Evolutionary conservation across 176 grass and related monocot genomes (phyloP).

Genomic region (Carex pumila): DNA sequence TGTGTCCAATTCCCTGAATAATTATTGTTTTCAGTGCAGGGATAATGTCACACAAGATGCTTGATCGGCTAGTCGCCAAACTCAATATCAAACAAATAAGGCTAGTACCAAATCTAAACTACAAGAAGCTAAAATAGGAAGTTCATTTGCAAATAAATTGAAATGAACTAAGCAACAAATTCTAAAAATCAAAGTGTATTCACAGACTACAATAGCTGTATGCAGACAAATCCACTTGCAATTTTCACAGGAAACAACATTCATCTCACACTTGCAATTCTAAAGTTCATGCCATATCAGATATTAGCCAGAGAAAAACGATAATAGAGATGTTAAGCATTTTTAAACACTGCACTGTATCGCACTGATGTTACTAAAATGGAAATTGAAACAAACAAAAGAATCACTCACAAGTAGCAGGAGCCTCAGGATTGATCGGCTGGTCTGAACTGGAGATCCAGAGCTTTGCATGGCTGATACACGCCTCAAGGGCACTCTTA

Average conservation of each 20-base stretch:
- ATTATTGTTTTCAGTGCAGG: background rate
- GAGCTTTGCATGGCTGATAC: slow-evolving; percentile 48
- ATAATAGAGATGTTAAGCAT: background rate
- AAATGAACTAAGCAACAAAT: background rate
- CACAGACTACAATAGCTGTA: background rate
- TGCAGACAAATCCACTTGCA: background rate
- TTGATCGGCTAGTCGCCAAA: background rate
- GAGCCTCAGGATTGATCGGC: slow-evolving; percentile 43
- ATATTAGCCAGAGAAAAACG: background rate
- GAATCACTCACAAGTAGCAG: slow-evolving; percentile 55
- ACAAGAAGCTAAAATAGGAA: background rate
- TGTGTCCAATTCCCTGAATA: background rate
- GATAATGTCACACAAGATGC: background rate
- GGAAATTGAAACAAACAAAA: background rate
- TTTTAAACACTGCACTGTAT: background rate
- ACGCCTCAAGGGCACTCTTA: slow-evolving; percentile 60
- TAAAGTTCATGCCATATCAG: background rate
- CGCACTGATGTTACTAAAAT: background rate
- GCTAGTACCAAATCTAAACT: background rate
- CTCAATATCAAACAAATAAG: background rate
- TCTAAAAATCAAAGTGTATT: background rate
- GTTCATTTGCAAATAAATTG: background rate
- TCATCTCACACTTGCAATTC: background rate
- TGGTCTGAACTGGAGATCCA: slow-evolving; percentile 57
- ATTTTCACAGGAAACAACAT: background rate